These are phyloP conservation scores for Colletotrichum coccodes DNA, from an alignment of 2,329 filamentous ascomycete species.

Conservation along the genomic window DNA sequence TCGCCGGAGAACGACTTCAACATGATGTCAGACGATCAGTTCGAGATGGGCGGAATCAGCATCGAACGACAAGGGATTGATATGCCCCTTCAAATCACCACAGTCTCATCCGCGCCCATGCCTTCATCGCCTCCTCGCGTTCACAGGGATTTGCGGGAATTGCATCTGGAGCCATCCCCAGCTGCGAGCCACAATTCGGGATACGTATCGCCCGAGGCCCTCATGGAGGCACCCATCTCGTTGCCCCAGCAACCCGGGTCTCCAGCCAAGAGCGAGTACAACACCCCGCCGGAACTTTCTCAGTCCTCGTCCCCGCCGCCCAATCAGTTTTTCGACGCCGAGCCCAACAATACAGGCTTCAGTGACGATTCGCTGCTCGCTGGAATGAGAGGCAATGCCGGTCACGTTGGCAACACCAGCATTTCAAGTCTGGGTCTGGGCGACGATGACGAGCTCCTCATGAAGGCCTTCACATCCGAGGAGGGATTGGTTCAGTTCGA, in stretches of 20 bases:
- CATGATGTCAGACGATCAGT: slow-evolving; percentile 45
- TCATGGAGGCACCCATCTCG: slow-evolving; percentile 46
- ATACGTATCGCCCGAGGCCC: slow-evolving; percentile 59
- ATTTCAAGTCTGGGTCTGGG: slow-evolving; percentile 41
- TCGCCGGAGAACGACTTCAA: slow-evolving; percentile 62
- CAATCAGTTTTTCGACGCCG: slow-evolving; percentile 58
- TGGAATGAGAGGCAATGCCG: slow-evolving; percentile 35
- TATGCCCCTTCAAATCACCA: slow-evolving; percentile 40
- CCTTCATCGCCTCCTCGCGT: slow-evolving; percentile 40
- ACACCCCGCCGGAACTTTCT: slow-evolving; percentile 70
- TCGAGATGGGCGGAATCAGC: slow-evolving; percentile 54
- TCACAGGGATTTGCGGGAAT: slow-evolving; percentile 48
- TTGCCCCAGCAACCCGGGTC: slow-evolving; percentile 52
- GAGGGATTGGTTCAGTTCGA: slow-evolving; percentile 55
- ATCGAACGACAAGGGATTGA: slow-evolving; percentile 28
- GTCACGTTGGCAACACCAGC: slow-evolving; percentile 21
- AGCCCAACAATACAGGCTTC: slow-evolving; percentile 46
- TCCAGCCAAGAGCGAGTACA: slow-evolving; percentile 65
- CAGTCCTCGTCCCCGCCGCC: slow-evolving; percentile 67
- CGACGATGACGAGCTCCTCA: slow-evolving; percentile 57
- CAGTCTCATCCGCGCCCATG: slow-evolving; percentile 59
- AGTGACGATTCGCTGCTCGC: slow-evolving; percentile 43
- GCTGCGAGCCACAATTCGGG: slow-evolving; percentile 52
- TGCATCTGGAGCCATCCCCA: slow-evolving; percentile 50
- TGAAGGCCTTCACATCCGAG: slow-evolving; percentile 55